A percentile compares a stretch with the other conserved stretches of the same genome.
These are phyloP conservation scores for Diaporthe ampelina DNA, from an alignment of 2,329 filamentous ascomycete genomes.

Conservation along the genomic window DNA sequence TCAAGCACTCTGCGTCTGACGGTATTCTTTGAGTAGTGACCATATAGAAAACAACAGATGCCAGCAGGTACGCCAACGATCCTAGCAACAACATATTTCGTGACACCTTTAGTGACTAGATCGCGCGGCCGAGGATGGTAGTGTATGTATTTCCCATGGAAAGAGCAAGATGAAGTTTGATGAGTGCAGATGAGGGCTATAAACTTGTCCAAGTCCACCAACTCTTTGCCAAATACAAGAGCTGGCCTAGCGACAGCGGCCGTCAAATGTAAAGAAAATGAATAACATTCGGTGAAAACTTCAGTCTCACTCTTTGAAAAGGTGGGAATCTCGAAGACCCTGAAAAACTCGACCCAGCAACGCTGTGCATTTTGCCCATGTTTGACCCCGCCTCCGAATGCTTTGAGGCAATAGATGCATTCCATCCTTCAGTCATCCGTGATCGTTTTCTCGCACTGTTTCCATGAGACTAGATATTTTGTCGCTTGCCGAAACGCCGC, in stretches of 20 bases:
- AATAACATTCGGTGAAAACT: not conserved
- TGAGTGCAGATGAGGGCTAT: not conserved
- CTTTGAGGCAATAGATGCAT: not conserved
- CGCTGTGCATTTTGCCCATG: not conserved
- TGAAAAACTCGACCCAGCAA: not conserved
- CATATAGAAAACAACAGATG: not conserved
- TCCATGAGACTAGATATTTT: not conserved
- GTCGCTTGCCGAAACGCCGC: not conserved
- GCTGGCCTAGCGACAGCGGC: not conserved
- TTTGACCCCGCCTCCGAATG: not conserved
- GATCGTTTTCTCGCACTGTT: not conserved
- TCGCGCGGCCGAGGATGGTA: not conserved
- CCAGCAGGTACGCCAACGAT: not conserved
- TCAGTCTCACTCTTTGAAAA: not conserved
- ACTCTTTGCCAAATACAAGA: not conserved
- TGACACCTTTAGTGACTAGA: not conserved
- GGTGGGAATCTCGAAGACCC: not conserved
- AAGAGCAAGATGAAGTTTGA: not conserved
- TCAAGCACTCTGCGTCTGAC: not conserved
- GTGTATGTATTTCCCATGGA: not conserved
- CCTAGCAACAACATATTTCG: not conserved
- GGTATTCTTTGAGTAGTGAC: not conserved
- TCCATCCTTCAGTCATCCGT: not conserved
- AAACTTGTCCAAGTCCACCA: not conserved
- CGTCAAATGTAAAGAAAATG: not conserved